Conservation (phyloP, 1,284 basidiomycete species). For the Ganoderma lingzhi region DNA sequence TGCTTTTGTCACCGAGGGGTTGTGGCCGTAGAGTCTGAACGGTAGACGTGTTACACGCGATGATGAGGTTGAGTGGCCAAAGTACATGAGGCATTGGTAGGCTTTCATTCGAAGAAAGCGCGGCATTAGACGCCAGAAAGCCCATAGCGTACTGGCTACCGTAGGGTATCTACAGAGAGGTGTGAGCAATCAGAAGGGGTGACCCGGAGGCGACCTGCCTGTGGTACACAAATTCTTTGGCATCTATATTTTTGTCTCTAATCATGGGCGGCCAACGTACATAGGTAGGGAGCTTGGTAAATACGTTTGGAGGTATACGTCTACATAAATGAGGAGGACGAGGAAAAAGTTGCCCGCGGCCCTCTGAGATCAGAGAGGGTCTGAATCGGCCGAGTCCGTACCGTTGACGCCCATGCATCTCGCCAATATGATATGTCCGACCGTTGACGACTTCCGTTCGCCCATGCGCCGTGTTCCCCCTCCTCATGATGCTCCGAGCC, state of each 20-base stretch:
- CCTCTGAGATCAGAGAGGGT: neutral
- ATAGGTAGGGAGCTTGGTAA: too few relatives aligned
- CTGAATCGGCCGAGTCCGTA: neutral
- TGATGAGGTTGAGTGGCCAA: neutral
- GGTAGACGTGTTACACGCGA: neutral
- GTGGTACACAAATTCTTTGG: neutral
- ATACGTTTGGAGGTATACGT: too few relatives aligned
- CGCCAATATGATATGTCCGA: too few relatives aligned
- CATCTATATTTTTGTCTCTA: neutral
- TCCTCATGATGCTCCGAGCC: conserved; percentile 8
- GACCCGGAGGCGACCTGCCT: neutral
- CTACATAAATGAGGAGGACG: too few relatives aligned
- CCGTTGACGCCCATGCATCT: neutral
- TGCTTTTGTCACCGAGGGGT: neutral
- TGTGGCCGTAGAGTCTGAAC: neutral
- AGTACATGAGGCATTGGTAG: neutral
- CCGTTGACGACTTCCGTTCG: too few relatives aligned
- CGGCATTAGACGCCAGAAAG: neutral
- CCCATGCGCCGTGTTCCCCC: neutral
- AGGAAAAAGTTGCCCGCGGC: too few relatives aligned
- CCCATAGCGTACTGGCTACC: neutral
- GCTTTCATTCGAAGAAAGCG: neutral
- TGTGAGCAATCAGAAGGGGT: neutral
- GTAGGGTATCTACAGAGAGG: neutral
- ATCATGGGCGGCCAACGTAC: neutral